Evolutionary conservation across 169 alveolate genomes (phyloP).

Genomic region (Eimeria necatrix): DNA sequence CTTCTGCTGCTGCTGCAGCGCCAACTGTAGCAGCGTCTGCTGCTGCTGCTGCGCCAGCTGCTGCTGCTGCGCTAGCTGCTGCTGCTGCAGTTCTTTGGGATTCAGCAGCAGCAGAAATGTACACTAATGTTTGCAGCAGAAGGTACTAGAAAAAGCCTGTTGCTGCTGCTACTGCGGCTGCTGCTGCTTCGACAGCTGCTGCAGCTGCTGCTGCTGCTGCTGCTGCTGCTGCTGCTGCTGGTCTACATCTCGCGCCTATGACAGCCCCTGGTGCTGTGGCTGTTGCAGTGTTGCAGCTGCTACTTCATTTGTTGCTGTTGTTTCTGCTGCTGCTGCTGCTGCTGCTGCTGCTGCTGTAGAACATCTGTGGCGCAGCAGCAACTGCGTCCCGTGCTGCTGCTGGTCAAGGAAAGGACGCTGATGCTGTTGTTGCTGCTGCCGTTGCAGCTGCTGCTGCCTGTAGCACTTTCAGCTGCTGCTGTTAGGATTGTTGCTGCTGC

Average conservation of each 20-base stretch:
- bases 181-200: neutral
- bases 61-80: neutral
- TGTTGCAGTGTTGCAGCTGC: neutral
- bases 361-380: neutral
- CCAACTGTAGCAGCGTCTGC: no score
- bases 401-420: neutral
- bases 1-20: neutral
- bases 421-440: neutral
- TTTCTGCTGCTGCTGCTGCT: neutral
- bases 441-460: conserved; percentile 7
- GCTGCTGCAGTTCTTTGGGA: neutral
- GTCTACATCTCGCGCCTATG: no score
- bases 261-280: no score
- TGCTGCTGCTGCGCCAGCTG: neutral
- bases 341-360: neutral
- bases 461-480: neutral
- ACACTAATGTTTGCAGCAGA: neutral
- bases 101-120: conserved; percentile 26
- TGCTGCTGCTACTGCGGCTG: neutral
- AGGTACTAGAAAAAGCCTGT: neutral
- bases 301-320: neutral
- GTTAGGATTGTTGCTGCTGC: neutral
- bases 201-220: conserved; percentile 12
- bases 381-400: neutral
- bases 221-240: conserved; percentile 27